Percentiles rank a stretch among this genome's conserved stretches.
phyloP scores from a whole-genome alignment of 2,329 filamentous ascomycete species.

The Fusarium sp. region DNA sequence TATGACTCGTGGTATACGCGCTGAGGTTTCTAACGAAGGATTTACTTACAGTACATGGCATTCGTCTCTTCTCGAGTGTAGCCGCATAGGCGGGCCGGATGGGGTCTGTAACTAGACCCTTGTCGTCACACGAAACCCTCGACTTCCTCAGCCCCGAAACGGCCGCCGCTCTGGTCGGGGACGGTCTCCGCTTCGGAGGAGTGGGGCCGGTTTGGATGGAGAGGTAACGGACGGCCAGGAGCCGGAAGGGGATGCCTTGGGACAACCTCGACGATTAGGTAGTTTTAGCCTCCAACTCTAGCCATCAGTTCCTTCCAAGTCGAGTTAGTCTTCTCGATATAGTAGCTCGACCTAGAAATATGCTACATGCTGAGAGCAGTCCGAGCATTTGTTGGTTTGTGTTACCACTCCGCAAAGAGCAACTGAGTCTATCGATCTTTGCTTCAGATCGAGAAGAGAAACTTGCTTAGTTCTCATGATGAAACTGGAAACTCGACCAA shows the following conservation, averaged over 20 bases:
- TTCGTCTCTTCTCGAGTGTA: background rate
- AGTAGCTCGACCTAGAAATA: background rate
- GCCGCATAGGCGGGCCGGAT: background rate
- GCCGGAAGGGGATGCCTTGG: background rate
- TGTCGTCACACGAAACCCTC: background rate
- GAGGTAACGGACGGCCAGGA: background rate
- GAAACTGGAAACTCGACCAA: conserved; percentile 3
- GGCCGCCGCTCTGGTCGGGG: background rate
- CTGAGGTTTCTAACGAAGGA: background rate
- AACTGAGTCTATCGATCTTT: conserved; percentile 1
- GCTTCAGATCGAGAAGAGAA: conserved; percentile 11
- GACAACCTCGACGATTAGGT: background rate
- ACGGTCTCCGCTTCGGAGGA: conserved; percentile 18
- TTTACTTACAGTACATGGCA: background rate
- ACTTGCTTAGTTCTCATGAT: conserved; percentile 24
- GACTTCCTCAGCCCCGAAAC: background rate
- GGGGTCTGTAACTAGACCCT: background rate
- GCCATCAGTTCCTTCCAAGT: background rate
- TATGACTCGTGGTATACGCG: background rate
- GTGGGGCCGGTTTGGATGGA: conserved; percentile 21
- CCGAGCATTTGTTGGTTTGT: background rate
- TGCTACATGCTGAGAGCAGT: background rate
- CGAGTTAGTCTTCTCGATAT: background rate
- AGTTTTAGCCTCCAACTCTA: background rate
- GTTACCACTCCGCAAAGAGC: background rate